Percentiles rank a stretch among this genome's conserved stretches.
phyloP scores from a whole-genome alignment of 768 basidiomycete species.

The Xerocomellus amylosporus region DNA sequence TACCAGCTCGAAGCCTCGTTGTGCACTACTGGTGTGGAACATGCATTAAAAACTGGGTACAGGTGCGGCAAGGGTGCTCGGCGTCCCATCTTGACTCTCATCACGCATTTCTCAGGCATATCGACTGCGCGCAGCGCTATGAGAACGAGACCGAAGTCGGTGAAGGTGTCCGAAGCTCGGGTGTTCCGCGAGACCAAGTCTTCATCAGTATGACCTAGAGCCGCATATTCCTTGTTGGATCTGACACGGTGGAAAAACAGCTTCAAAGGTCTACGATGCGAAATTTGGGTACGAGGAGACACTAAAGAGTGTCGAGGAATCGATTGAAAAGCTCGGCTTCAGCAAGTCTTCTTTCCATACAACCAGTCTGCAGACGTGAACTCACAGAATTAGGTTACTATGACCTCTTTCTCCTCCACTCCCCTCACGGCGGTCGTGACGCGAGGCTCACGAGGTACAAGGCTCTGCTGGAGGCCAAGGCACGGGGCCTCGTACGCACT shows the following conservation, averaged over 20 bases:
- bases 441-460: constrained; percentile 41
- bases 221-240: not conserved
- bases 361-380: not conserved
- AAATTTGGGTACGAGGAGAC: constrained; percentile 17
- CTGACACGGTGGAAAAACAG: constrained; percentile 10
- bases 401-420: constrained; percentile 49
- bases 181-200: constrained; percentile 26
- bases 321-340: constrained; percentile 23
- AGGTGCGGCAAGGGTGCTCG: constrained; percentile 14
- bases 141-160: constrained; percentile 29
- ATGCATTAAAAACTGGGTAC: constrained; percentile 26
- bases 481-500: constrained; percentile 36
- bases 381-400: constrained; percentile 35
- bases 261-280: constrained; percentile 18
- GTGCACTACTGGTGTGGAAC: constrained; percentile 14
- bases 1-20: constrained; percentile 10
- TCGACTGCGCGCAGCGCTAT: constrained; percentile 27
- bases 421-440: constrained; percentile 38
- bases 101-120: constrained; percentile 15
- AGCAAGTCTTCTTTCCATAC: constrained; percentile 5
- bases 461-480: constrained; percentile 35
- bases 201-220: constrained; percentile 28
- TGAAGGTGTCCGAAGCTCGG: constrained; percentile 20
- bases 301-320: constrained; percentile 16
- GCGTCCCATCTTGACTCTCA: not conserved